Percentiles rank a stretch among this genome's conserved stretches.
These are phyloP conservation scores for Albifimbria verrucaria DNA, from an alignment of 2,329 filamentous ascomycete genomes.

Conservation along the genomic window DNA sequence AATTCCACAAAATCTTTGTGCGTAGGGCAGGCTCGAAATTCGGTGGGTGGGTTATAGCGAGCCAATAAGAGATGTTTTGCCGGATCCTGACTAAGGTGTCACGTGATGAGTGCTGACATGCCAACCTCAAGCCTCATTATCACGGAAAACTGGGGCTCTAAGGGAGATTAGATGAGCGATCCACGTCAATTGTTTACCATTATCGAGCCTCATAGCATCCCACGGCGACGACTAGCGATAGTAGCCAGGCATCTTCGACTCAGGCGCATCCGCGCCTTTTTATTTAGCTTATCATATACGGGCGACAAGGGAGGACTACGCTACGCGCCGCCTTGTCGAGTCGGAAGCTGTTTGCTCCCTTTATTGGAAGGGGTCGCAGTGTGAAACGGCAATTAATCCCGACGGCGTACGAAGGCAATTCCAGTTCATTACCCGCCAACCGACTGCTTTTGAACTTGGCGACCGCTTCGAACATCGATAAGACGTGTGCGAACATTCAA, in stretches of 20 bases:
- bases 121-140: constrained; percentile 3
- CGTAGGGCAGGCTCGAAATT: constrained; percentile 38
- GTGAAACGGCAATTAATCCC: background rate
- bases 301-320: background rate
- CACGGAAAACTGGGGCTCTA: constrained; percentile 14
- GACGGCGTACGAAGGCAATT: background rate
- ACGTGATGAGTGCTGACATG: constrained; percentile 20
- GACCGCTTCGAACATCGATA: background rate
- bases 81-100: constrained; percentile 6
- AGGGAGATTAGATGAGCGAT: background rate
- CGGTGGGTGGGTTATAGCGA: constrained; percentile 30
- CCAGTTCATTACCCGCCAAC: no score
- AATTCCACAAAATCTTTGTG: constrained; percentile 41
- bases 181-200: constrained; percentile 1
- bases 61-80: constrained; percentile 26
- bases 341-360: background rate
- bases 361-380: background rate
- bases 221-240: background rate
- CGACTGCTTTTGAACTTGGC: background rate
- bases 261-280: constrained; percentile 13
- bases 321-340: background rate
- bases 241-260: background rate
- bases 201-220: background rate
- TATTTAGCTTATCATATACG: no score
- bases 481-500: background rate